Evolutionary conservation across 106 monocot species (phyloP).

Genomic region (Narthecium ossifragum): DNA sequence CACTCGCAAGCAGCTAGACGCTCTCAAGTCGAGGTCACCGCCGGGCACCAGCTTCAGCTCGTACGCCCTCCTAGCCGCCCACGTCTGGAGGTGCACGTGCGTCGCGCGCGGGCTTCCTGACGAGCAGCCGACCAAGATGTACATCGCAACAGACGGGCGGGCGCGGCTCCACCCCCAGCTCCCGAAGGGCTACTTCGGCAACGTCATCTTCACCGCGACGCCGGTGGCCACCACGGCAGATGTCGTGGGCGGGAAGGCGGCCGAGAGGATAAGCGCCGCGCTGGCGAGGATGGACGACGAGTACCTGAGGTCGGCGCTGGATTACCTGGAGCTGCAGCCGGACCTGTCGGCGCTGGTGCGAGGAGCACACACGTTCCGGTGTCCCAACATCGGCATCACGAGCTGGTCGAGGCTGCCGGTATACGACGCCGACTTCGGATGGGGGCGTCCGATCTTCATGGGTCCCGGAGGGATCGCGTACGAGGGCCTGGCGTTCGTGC

Average conservation of each 20-base stretch:
- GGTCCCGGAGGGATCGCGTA: constrained; percentile 70
- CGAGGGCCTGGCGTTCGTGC: constrained; percentile 60
- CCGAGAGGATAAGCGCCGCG: constrained; percentile 38
- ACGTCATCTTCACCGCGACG: constrained; percentile 91
- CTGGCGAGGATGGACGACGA: constrained; percentile 61
- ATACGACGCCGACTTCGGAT: constrained; percentile 87
- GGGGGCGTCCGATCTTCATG: constrained; percentile 79
- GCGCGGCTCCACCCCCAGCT: constrained; percentile 45
- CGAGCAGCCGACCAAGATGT: constrained; percentile 71
- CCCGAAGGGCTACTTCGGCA: constrained; percentile 82
- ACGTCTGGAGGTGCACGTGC: constrained; percentile 75
- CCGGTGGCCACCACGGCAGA: constrained; percentile 55
- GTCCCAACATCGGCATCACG: constrained; percentile 77
- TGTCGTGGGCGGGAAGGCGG: constrained; percentile 14
- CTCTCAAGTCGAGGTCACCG: constrained; percentile 24
- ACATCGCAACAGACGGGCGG: constrained; percentile 83
- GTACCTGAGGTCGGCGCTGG: constrained; percentile 74
- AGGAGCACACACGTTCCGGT: constrained; percentile 65
- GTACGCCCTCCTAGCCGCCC: constrained; percentile 63
- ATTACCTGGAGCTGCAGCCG: constrained; percentile 77
- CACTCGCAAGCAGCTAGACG: constrained; percentile 28
- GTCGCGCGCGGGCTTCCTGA: constrained; percentile 55
- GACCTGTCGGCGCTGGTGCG: constrained; percentile 58
- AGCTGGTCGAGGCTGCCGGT: constrained; percentile 76
- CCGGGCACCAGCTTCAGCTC: constrained; percentile 23